Evolutionary conservation across 2,329 filamentous ascomycete species (phyloP).

Genomic region (Cladophialophora psammophila): DNA sequence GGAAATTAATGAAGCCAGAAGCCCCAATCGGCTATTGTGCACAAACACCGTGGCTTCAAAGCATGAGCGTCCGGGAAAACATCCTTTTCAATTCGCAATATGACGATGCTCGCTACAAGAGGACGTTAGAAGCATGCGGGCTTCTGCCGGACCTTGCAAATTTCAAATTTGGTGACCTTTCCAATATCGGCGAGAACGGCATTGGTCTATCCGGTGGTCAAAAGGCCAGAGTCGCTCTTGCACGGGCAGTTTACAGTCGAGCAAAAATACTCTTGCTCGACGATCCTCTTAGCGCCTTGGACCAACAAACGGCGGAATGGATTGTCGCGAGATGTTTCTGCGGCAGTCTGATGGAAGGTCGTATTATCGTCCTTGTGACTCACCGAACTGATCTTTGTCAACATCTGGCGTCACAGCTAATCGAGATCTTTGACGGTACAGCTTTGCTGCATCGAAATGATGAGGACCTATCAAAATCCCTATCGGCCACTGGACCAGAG

Average conservation of each 20-base stretch:
- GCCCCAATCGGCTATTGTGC: constrained; percentile 67
- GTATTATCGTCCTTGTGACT: constrained; percentile 67
- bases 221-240: constrained; percentile 67
- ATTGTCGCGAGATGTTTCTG: constrained; percentile 66
- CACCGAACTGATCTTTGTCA: constrained; percentile 75
- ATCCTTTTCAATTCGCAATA: constrained; percentile 71
- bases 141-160: constrained; percentile 67
- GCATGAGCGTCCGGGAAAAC: constrained; percentile 73
- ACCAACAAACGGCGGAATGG: constrained; percentile 69
- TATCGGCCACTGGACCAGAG: constrained; percentile 48
- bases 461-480: constrained; percentile 49
- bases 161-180: constrained; percentile 70
- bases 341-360: constrained; percentile 61
- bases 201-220: constrained; percentile 68
- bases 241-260: constrained; percentile 65
- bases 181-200: constrained; percentile 67
- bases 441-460: constrained; percentile 57
- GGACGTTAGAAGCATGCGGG: constrained; percentile 71
- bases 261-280: constrained; percentile 64
- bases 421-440: constrained; percentile 71
- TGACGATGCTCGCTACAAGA: constrained; percentile 72
- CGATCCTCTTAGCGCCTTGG: constrained; percentile 66
- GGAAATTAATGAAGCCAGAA: constrained; percentile 60
- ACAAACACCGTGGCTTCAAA: constrained; percentile 73
- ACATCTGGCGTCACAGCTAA: constrained; percentile 73